Evolutionary conservation across 106 monocot genomes (phyloP), one percentile per base, ranked within the genome.

Genomic region (Dioscorea zingiberensis): DNA sequence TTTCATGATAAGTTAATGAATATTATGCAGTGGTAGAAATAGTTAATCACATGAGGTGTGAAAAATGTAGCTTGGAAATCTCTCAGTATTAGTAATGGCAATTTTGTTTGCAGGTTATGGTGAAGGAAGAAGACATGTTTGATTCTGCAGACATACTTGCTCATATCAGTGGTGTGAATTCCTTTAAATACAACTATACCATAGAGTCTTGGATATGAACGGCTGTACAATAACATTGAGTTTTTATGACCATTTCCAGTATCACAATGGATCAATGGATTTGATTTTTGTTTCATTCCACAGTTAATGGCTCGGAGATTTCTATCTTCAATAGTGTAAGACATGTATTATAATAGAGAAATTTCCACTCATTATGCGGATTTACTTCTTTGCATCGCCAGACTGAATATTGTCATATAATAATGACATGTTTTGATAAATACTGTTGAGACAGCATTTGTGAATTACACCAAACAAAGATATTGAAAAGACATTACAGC

Each of bases 151-250:
- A 77, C 45, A 72, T 84, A 22, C 60, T 83, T 23, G 69, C 81
- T 12, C 80, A 80, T 59, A 77, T 80, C 49, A 74, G 55, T 28
- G 80, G 77, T 11, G 64, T 78, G 46, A 84, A 74, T 72, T 71
- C 88, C 32, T 88, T 73, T 72, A 81, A 73, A 18, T 81, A 77
- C 72, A 78, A 81, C 63, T 84, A 81, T 77, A 51, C 83, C 3
- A 44, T 84, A 7, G 84, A 84, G 46, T 80, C 85, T 13, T 81
- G 71, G 85, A 85, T 77, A 67, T 80, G 65, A 71, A 44, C 21
- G 2, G 7, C 21, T 70, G 8, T 25, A 45, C 27, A 16, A 63
- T 38, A 54, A 4, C 13, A 15, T 10, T 19, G 14, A 19, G 25
- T 16, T 21, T 30, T 27, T 68, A 63, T 17, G 45, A 53, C 69